Evolutionary conservation across 345 rosid species (phyloP), one percentile per base, ranked within the genome.

Genomic region (Eucalyptus cloeziana): DNA sequence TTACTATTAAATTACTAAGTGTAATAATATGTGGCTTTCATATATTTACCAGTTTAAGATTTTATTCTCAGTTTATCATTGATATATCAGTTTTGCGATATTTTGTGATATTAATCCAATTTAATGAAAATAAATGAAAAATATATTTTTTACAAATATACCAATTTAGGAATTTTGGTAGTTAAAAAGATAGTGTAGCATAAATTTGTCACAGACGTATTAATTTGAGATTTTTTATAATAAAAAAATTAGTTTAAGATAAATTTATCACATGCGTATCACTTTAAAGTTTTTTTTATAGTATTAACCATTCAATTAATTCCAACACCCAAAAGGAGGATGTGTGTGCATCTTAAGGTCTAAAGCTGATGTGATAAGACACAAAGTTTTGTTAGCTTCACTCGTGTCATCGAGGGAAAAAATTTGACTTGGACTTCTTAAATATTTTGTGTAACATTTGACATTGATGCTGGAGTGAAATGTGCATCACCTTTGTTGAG

Each of bases 51-150:
- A 19, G 0, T 4, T 52, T 19, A 52, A 52, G 10, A 52, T 52
- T 52, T 7, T 52, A 19, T 19, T 0, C 2, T 19, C 0, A 1
- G 1, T 52, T 19, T 52, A 4, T 52, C 2, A 52, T 52, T 19
- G 4, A 52, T 7, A 52, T 52, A 52, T 52, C 2, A 19, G 1
- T 19, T 52, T 19, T 52, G 30, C 0, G 3, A 56, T 56, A 4
- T 56, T 56, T 22, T 24, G 27, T 56, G 13, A 56, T 24, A 56
- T 56, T 56, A 56, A 56, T 56, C 6, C 0, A 56, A 56, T 56
- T 56, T 56, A 56, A 56, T 22, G 11, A 1, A 24, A 10, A 56
- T 0, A 56, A 56, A 56, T 1, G 0, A 24, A 56, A 22, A 24
- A 22, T 10, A 56, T 56, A 56, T 56, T 56, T 56, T 1, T 56